Conservation (phyloP, 148 eudicot genomes). For the Nyssa sinensis region DNA sequence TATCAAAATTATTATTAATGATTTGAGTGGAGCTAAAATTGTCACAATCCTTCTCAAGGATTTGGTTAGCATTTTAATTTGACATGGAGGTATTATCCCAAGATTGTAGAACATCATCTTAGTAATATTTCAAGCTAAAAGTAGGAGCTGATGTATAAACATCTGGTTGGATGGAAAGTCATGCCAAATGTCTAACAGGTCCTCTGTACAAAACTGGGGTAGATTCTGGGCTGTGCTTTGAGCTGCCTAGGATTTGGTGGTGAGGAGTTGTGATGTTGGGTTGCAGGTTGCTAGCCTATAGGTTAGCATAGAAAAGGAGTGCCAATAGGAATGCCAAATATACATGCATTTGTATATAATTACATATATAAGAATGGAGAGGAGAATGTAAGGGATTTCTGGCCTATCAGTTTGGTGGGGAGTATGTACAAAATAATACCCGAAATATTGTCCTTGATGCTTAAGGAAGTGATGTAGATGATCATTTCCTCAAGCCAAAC, state of each 20-base stretch:
- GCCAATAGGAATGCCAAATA: too few relatives aligned
- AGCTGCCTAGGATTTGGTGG: neutral
- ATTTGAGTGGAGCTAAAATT: neutral
- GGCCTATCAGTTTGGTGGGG: too few relatives aligned
- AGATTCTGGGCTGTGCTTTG: neutral
- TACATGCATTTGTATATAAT: too few relatives aligned
- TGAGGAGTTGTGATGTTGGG: neutral
- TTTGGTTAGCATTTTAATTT: neutral
- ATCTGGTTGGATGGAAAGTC: neutral
- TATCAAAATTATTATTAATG: too few relatives aligned
- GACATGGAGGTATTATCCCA: neutral
- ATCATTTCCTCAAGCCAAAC: too few relatives aligned
- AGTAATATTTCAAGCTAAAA: neutral
- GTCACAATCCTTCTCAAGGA: neutral
- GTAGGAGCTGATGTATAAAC: neutral
- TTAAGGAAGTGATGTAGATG: too few relatives aligned
- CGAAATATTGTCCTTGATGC: too few relatives aligned
- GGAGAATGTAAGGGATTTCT: too few relatives aligned
- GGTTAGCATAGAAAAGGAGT: neutral
- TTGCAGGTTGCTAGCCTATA: neutral
- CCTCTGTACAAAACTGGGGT: neutral
- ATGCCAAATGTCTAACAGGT: neutral
- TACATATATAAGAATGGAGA: too few relatives aligned
- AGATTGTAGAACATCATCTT: neutral
- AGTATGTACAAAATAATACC: too few relatives aligned